Conservation (phyloP, 805 yeast genomes). For the Schwanniomyces pseudopolymorphus region DNA sequence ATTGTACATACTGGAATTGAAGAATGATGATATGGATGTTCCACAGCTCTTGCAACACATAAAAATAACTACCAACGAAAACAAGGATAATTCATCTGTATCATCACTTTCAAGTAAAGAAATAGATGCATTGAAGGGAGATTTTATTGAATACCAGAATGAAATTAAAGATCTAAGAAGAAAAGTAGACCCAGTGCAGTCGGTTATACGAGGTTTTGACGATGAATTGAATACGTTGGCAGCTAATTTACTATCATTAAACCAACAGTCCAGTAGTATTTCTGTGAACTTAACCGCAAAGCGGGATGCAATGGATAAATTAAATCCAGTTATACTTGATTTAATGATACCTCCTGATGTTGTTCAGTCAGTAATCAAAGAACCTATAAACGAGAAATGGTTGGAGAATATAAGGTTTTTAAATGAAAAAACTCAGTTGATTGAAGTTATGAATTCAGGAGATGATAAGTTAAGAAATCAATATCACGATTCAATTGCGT, state of each 20-base stretch:
- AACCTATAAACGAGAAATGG: constrained; percentile 62
- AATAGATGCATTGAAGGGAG: constrained; percentile 7
- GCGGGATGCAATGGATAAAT: constrained; percentile 32
- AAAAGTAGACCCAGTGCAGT: constrained; percentile 50
- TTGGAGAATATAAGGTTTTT: constrained; percentile 59
- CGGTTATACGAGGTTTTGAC: constrained; percentile 57
- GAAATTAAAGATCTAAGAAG: constrained; percentile 28
- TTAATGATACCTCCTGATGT: constrained; percentile 73
- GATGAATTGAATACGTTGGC: constrained; percentile 40
- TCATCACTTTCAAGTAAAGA: constrained; percentile 5
- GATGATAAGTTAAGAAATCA: constrained; percentile 5
- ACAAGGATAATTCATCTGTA: background rate
- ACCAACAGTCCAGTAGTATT: constrained; percentile 32
- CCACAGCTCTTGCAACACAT: constrained; percentile 12
- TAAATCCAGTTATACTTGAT: constrained; percentile 77
- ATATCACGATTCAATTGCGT: constrained; percentile 24
- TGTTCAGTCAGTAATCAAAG: constrained; percentile 56
- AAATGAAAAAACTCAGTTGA: constrained; percentile 58
- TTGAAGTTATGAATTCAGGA: constrained; percentile 19
- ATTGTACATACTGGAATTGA: background rate
- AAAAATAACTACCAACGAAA: constrained; percentile 10
- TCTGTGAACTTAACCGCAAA: constrained; percentile 27
- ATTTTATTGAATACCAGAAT: constrained; percentile 22
- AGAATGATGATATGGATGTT: background rate
- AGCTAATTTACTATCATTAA: constrained; percentile 29